Conservation (phyloP, 2,329 filamentous ascomycete species). For the Fusarium stilboides region DNA sequence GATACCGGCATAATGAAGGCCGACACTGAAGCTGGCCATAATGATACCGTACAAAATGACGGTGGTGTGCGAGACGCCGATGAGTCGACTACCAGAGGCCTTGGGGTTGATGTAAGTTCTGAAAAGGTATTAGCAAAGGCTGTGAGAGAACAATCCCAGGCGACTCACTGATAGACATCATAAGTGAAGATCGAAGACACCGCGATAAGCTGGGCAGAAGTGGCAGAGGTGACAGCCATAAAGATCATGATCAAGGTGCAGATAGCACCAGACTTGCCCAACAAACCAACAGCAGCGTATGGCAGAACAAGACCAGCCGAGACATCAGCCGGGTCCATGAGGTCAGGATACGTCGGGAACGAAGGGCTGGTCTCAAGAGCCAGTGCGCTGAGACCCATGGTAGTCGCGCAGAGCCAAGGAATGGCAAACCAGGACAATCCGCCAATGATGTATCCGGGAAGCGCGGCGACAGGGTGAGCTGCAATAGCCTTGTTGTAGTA, state of each 20-base stretch:
- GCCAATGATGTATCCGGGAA: slow-evolving; percentile 90
- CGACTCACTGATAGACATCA: slow-evolving; percentile 32
- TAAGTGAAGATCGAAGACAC: slow-evolving; percentile 81
- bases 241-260: slow-evolving; percentile 49
- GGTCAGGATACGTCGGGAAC: slow-evolving; percentile 66
- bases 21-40: slow-evolving; percentile 85
- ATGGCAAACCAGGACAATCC: slow-evolving; percentile 94
- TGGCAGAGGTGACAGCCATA: slow-evolving; percentile 83
- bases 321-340: slow-evolving; percentile 70
- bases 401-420: slow-evolving; percentile 90
- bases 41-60: slow-evolving; percentile 80
- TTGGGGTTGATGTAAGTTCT: slow-evolving; percentile 74
- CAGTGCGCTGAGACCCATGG: slow-evolving; percentile 86
- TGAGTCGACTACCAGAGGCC: slow-evolving; percentile 82
- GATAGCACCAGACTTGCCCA: slow-evolving; percentile 62
- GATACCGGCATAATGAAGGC: slow-evolving; percentile 80
- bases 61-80: slow-evolving; percentile 82
- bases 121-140: background rate
- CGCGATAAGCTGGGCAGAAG: slow-evolving; percentile 87
- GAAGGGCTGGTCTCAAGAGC: slow-evolving; percentile 73
- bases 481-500: slow-evolving; percentile 97
- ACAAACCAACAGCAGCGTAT: slow-evolving; percentile 85
- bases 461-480: slow-evolving; percentile 85
- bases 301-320: slow-evolving; percentile 87
- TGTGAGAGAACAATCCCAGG: accelerated